Percentiles rank a stretch among this genome's conserved stretches.
These are phyloP conservation scores for Didymella glomerata DNA, from an alignment of 2,329 filamentous ascomycete genomes.

Conservation along the genomic window DNA sequence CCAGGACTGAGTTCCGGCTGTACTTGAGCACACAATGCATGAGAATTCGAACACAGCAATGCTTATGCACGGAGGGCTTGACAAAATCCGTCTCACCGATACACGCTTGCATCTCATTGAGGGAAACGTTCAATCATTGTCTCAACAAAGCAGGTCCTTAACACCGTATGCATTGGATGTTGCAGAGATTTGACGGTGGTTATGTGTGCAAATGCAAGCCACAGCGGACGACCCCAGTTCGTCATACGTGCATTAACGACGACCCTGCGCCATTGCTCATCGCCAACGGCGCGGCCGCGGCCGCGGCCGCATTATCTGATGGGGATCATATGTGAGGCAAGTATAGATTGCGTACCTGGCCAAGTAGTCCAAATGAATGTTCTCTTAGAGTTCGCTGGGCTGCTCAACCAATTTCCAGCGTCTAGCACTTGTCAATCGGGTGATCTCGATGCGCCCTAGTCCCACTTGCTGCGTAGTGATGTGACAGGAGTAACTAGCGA, in stretches of 20 bases:
- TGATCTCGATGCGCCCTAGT: slow-evolving; percentile 13
- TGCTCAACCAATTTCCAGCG: slow-evolving; percentile 8
- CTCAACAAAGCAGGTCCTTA: slow-evolving; percentile 10
- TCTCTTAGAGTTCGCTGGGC: slow-evolving; percentile 5
- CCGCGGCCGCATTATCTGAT: slow-evolving; percentile 9
- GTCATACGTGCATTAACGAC: slow-evolving; percentile 7
- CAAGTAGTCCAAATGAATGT: slow-evolving; percentile 2
- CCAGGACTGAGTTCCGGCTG: slow-evolving; percentile 35
- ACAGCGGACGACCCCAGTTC: slow-evolving; percentile 7
- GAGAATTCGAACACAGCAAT: slow-evolving; percentile 9
- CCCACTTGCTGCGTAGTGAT: slow-evolving; percentile 16
- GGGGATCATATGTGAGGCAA: slow-evolving; percentile 13
- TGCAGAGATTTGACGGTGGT: slow-evolving; percentile 21
- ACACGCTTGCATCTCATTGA: slow-evolving; percentile 13
- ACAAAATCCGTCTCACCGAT: slow-evolving; percentile 6
- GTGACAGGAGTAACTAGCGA: slow-evolving; percentile 3
- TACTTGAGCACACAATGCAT: slow-evolving; percentile 8
- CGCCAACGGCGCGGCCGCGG: slow-evolving; percentile 9
- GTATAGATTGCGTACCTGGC: slow-evolving; percentile 13
- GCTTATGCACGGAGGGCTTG: slow-evolving; percentile 4
- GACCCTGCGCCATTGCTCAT: slow-evolving; percentile 13
- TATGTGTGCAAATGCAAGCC: slow-evolving; percentile 6
- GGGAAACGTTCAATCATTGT: slow-evolving; percentile 5
- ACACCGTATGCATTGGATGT: slow-evolving; percentile 5
- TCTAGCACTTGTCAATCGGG: neutral